Evolutionary conservation across 306 rosid species (phyloP), one percentile per base, ranked within the genome.

Genomic region (Vigna reflexopilosa): DNA sequence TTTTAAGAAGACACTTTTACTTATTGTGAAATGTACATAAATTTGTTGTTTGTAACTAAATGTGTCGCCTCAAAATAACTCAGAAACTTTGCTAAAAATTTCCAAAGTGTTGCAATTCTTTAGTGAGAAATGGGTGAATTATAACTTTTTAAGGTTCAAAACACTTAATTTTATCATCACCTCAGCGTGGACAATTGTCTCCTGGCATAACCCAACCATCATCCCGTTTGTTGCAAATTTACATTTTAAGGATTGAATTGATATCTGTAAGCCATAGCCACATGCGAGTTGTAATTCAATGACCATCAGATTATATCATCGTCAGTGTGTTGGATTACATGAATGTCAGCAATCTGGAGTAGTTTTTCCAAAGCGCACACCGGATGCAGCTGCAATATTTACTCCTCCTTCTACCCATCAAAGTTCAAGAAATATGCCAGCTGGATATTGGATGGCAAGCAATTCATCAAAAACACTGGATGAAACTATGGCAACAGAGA

Each of bases 401-500:
- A 91, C 97, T 7, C 99, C 99, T 8, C 97, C 99, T 58, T 86
- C 84, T 68, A 71, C 89, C 7, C 88, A 87, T 83, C 86, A 87
- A 55, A 11, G 77, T 62, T 19, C 12, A 26, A 73, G 91, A 77
- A 84, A 82, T 47, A 61, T 84, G 71, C 97, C 87, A 76, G 80
- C 94, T 55, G 97, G 99, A 79, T 93, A 85, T 67, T 98, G 97
- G 63, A 91, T 96, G 94, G 89, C 97, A 63, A 86, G 91, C 83
- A 91, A 82, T 87, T 89, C 97, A 12, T 87, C 97, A 55, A 96
- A 94, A 86, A 91, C 98, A 84, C 98, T 96, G 16, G 99, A 96
- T 85, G 99, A 96, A 88, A 96, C 98, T 38, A 95, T 95, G 98
- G 97, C 99, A 54, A 87, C 93, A 7, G 97, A 93, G 77, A 90